Percentiles rank a stretch among this genome's conserved stretches.
These are phyloP conservation scores for Alternaria tenuissima DNA, from an alignment of 2,329 filamentous ascomycete species.

Conservation along the genomic window DNA sequence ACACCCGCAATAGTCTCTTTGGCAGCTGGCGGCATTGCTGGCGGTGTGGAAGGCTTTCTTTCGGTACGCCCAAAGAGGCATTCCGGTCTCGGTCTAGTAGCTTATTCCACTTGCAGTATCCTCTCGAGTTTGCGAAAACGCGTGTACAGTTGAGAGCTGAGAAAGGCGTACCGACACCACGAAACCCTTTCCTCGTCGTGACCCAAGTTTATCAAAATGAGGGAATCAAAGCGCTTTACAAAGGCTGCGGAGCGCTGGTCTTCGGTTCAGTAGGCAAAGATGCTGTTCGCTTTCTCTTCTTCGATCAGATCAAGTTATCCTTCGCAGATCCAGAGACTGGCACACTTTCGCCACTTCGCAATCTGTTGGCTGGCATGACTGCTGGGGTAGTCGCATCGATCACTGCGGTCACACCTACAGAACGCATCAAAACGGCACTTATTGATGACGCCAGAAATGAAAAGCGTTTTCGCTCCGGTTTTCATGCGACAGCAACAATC, in stretches of 20 bases:
- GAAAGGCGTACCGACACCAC: conserved; percentile 55
- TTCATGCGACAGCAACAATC: conserved; percentile 61
- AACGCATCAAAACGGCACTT: conserved; percentile 73
- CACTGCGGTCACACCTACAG: conserved; percentile 72
- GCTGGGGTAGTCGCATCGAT: conserved; percentile 69
- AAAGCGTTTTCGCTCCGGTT: conserved; percentile 59
- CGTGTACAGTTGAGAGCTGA: conserved; percentile 64
- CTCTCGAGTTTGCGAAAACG: conserved; percentile 74
- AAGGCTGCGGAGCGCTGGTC: conserved; percentile 68
- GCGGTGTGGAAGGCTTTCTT: conserved; percentile 50
- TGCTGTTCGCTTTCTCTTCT: conserved; percentile 71
- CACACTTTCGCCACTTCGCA: conserved; percentile 63
- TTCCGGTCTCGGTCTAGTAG: conserved; percentile 9
- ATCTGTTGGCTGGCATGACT: conserved; percentile 70
- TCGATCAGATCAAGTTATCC: conserved; percentile 69
- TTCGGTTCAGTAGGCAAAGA: conserved; percentile 70
- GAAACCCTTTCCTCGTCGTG: conserved; percentile 68
- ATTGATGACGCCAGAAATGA: conserved; percentile 67
- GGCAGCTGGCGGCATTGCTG: conserved; percentile 50
- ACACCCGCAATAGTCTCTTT: conserved; percentile 51
- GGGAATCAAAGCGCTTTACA: conserved; percentile 67
- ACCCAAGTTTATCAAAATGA: conserved; percentile 63
- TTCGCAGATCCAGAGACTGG: conserved; percentile 65
- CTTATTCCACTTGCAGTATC: conserved; percentile 55
- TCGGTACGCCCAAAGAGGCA: conserved; percentile 33